Percentiles rank a stretch among this genome's conserved stretches.
phyloP scores from a whole-genome alignment of 2,329 filamentous ascomycete genomes.

The Alternaria ventricosa region DNA sequence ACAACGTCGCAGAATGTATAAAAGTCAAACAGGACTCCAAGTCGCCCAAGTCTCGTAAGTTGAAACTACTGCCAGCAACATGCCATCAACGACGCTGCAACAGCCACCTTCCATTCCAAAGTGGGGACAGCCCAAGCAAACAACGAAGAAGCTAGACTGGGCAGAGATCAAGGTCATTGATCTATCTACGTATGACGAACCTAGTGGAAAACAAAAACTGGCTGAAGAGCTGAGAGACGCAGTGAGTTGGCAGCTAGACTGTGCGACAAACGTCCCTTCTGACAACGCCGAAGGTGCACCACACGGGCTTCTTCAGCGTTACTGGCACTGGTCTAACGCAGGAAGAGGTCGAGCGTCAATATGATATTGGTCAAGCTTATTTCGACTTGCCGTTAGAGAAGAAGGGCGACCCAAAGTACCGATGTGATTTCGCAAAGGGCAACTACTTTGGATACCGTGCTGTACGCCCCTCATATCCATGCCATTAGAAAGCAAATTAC shows the following conservation, averaged over 20 bases:
- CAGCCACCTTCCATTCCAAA: constrained; percentile 27
- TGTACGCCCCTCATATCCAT: constrained; percentile 10
- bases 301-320: constrained; percentile 43
- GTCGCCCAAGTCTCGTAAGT: not conserved
- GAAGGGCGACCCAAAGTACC: constrained; percentile 36
- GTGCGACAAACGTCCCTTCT: not conserved
- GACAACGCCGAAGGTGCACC: constrained; percentile 25
- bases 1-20: not conserved
- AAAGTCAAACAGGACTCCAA: not conserved
- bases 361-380: constrained; percentile 41
- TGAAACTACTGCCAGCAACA: constrained; percentile 8
- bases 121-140: constrained; percentile 36
- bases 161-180: constrained; percentile 42
- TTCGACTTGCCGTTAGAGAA: constrained; percentile 39
- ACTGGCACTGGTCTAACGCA: constrained; percentile 39
- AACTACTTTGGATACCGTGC: constrained; percentile 44
- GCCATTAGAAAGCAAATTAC: not conserved
- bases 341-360: constrained; percentile 39
- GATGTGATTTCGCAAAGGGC: constrained; percentile 38
- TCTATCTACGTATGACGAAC: constrained; percentile 60
- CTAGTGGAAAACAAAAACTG: constrained; percentile 61
- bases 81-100: constrained; percentile 29
- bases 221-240: constrained; percentile 63
- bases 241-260: constrained; percentile 33
- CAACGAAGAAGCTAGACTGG: constrained; percentile 32